Conservation (phyloP, 352 stramenopile species). For the Pythium periplocum region DNA sequence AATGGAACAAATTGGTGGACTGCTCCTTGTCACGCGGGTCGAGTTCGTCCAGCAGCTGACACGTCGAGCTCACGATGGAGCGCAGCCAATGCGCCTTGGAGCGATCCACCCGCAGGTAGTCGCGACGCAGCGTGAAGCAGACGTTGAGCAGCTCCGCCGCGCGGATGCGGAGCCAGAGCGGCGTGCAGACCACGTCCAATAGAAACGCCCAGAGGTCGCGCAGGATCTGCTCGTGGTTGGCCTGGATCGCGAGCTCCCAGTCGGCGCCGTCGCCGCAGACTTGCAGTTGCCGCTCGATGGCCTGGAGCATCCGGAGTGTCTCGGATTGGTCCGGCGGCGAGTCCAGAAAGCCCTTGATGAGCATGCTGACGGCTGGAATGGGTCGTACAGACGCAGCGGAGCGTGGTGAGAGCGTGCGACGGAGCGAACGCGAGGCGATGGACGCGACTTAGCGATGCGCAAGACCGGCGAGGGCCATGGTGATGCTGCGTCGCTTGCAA, state of each 20-base stretch:
- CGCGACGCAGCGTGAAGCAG: slow-evolving; percentile 27
- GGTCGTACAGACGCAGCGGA: no score
- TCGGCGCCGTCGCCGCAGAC: slow-evolving; percentile 8
- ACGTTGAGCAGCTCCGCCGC: slow-evolving; percentile 51
- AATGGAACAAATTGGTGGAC: slow-evolving; percentile 45
- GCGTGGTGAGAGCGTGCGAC: no score
- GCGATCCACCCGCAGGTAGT: slow-evolving; percentile 18
- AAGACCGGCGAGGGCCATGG: no score
- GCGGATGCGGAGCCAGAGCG: slow-evolving; percentile 53
- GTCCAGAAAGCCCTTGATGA: slow-evolving; percentile 29
- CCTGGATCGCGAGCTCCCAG: slow-evolving; percentile 12
- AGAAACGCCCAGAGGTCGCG: slow-evolving; percentile 57
- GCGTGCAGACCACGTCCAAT: slow-evolving; percentile 66
- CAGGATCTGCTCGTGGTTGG: slow-evolving; percentile 19
- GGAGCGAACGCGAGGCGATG: no score
- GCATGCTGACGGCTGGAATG: slow-evolving; percentile 4
- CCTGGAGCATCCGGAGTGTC: slow-evolving; percentile 37
- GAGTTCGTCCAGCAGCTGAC: slow-evolving; percentile 56
- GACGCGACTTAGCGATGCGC: no score
- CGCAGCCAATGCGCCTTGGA: slow-evolving; percentile 40
- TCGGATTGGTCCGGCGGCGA: slow-evolving; percentile 48
- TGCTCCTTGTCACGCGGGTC: slow-evolving; percentile 32
- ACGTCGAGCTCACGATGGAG: slow-evolving; percentile 67
- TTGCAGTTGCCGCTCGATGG: slow-evolving; percentile 37
- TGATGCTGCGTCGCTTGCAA: no score